Evolutionary conservation across 176 grass and related monocot genomes (phyloP).

Genomic region (Zea luxurians): DNA sequence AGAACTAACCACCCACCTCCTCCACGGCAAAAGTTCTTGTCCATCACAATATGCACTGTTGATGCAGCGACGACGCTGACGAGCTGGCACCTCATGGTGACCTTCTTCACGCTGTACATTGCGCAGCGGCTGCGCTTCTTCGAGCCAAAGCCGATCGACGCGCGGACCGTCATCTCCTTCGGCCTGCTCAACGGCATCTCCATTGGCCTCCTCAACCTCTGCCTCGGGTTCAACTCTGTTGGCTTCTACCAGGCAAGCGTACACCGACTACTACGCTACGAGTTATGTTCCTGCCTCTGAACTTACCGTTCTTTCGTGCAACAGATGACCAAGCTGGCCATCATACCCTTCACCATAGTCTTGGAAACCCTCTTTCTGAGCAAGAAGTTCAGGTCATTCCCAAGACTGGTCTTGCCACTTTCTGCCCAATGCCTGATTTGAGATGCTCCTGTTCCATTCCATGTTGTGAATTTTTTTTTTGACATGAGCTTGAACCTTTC

Average conservation of each 20-base stretch:
- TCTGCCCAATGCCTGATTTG: not conserved
- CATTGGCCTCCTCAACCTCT: slow-evolving; percentile 95
- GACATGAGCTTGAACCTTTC: slow-evolving; percentile 22
- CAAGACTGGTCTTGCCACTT: not conserved
- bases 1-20: not conserved
- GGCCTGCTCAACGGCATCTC: slow-evolving; percentile 85
- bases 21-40: not conserved
- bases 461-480: too few relatives aligned
- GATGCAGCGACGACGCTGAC: slow-evolving; percentile 83
- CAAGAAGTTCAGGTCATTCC: slow-evolving; percentile 89
- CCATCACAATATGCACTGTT: not conserved
- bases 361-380: slow-evolving; percentile 80
- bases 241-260: slow-evolving; percentile 87
- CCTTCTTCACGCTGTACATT: slow-evolving; percentile 80
- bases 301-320: not conserved
- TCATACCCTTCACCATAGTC: slow-evolving; percentile 95
- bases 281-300: not conserved
- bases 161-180: slow-evolving; percentile 71
- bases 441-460: not conserved
- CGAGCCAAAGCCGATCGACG: slow-evolving; percentile 75
- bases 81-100: slow-evolving; percentile 95
- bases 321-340: slow-evolving; percentile 97
- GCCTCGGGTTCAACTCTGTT: slow-evolving; percentile 95
- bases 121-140: slow-evolving; percentile 86
- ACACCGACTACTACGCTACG: not conserved